Base-by-base conservation (phyloP, 495 filamentous ascomycete species). In the Tuber umbilicatum region DNA sequence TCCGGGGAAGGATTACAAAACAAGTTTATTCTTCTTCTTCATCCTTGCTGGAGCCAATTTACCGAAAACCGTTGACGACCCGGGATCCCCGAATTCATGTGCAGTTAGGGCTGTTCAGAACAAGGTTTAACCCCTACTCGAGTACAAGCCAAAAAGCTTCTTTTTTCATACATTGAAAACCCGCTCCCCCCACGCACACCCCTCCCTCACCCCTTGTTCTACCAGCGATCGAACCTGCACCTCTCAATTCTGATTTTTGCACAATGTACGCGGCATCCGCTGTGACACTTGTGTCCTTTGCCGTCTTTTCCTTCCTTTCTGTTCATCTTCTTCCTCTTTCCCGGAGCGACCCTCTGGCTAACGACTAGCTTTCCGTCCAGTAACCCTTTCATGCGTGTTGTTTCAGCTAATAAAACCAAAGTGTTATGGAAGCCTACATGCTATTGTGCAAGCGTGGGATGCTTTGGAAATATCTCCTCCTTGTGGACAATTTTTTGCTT, bases 91-190 rank as follows among this genome's bases (percentile, higher is more conserved):
- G 50, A 60, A 60, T 16, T 60, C n/a, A 27, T 31, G 9, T n/a
- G n/a, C 55, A 31, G 2, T 5, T 2, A 17, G 12, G n/a, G 27
- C 12, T 2, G 55, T 35, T 35, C 27, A 35, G 35, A 64, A 31
- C 27, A 64, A 64, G 14, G 27, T 23, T 64, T 35, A 5, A 64
- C 10, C 55, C 27, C 27, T 64, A n/a, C n/a, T n/a, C n/a, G n/a
- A n/a, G n/a, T n/a, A 31, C n/a, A 64, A 35, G 55, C 55, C 55
- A 64, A 64, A 64, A 64, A 64, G 55, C 55, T 64, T 64, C 47
- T 64, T 64, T 64, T 35, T 17, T 35, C 55, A 10, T 17, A 64
- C n/a, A 64, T 64, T 64, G 55, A 64, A 14, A 64, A 64, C 5
- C 55, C 50, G 2, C n/a, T 60, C 50, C 50, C 55, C 14, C 9